phyloP scores from a whole-genome alignment of 345 rosid genomes.

The Cardamine resedifolia region DNA sequence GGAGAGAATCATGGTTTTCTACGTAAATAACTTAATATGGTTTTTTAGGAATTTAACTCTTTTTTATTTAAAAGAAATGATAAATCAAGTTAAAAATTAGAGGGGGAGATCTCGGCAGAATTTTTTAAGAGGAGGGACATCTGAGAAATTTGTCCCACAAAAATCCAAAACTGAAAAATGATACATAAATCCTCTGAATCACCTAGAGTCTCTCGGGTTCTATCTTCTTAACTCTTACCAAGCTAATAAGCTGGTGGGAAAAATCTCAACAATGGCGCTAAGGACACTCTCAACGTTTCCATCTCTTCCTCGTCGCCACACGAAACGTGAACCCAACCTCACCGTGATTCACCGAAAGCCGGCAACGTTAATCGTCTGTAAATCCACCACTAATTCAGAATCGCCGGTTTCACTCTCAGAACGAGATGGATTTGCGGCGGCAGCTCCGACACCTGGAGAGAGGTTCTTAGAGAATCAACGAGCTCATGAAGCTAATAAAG shows the following conservation, averaged over 20 bases:
- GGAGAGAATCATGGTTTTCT: too few relatives aligned
- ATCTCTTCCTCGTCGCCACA: conserved; percentile 43
- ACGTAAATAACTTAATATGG: too few relatives aligned
- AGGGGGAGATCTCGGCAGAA: too few relatives aligned
- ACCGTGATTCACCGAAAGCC: conserved; percentile 36
- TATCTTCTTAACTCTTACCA: conserved; percentile 5
- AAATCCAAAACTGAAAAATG: too few relatives aligned
- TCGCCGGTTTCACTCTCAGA: conserved; percentile 39
- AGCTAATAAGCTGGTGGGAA: background rate
- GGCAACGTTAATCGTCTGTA: conserved; percentile 36
- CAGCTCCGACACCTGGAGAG: conserved; percentile 75
- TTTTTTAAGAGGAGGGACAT: too few relatives aligned
- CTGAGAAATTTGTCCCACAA: too few relatives aligned
- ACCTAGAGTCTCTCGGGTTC: background rate
- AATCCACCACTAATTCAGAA: conserved; percentile 37
- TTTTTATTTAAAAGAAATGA: too few relatives aligned
- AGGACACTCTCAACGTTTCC: conserved; percentile 55
- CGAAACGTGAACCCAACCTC: conserved; percentile 38
- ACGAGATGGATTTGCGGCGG: conserved; percentile 65
- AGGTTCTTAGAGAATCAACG: conserved; percentile 62
- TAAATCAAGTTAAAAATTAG: too few relatives aligned
- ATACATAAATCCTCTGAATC: too few relatives aligned
- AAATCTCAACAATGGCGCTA: conserved; percentile 52
- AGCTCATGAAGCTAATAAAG: conserved; percentile 57
- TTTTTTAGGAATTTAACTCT: too few relatives aligned